Evolutionary conservation across 2,329 filamentous ascomycete genomes (phyloP).

Genomic region (Helotiales sp.): DNA sequence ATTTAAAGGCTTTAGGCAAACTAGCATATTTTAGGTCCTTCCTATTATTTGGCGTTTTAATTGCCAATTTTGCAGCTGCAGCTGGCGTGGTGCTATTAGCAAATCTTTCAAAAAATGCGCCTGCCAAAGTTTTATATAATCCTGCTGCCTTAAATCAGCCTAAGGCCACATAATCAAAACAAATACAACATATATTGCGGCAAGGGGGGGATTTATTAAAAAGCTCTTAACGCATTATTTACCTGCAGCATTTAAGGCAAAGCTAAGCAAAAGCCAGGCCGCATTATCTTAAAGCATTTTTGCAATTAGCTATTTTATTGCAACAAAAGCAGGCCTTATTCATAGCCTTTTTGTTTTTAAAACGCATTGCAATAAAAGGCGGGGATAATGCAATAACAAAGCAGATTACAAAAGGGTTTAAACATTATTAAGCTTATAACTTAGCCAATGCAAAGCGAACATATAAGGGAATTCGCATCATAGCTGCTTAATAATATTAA

Average conservation of each 20-base stretch:
- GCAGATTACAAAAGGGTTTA: conserved; percentile 28
- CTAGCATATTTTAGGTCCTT: conserved; percentile 23
- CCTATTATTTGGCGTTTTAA: conserved; percentile 25
- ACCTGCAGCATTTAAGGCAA: conserved; percentile 6
- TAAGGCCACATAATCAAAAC: conserved; percentile 21
- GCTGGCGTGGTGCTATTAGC: conserved; percentile 2
- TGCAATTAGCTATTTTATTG: conserved; percentile 19
- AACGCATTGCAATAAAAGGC: conserved; percentile 11
- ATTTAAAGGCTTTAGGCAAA: conserved; percentile 27
- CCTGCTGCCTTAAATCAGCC: conserved; percentile 26
- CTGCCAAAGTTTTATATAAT: conserved; percentile 5
- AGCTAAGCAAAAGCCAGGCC: conserved; percentile 25
- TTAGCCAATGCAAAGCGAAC: conserved; percentile 24
- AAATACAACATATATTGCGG: conserved; percentile 23
- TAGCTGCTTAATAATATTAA: conserved; percentile 26
- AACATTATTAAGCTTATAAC: conserved; percentile 29
- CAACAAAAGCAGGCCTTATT: conserved; percentile 1
- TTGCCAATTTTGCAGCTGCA: conserved; percentile 6
- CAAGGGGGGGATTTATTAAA: conserved; percentile 19
- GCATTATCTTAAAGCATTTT: conserved; percentile 24
- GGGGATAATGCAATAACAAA: conserved; percentile 27
- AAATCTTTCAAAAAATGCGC: not conserved
- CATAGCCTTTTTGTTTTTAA: conserved; percentile 1
- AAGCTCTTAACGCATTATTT: conserved; percentile 19
- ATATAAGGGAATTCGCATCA: conserved; percentile 16